Evolutionary conservation across 1,284 basidiomycete genomes (phyloP).

Genomic region (Somion occarium): DNA sequence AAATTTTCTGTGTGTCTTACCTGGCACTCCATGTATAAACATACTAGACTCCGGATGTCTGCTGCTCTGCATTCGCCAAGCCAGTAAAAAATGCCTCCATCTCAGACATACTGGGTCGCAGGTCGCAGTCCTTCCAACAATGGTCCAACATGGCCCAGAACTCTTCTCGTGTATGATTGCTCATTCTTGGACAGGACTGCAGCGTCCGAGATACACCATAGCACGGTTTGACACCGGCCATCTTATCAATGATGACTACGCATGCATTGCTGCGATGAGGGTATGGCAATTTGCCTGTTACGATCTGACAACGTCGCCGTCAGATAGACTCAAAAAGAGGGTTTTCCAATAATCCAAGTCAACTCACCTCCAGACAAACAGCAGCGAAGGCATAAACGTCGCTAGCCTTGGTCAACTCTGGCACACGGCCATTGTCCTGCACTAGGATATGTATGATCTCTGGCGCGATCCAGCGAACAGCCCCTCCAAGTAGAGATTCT

Average conservation of each 20-base stretch:
- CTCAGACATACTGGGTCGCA: constrained; percentile 27
- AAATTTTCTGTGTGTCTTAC: too few species aligned
- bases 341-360: not conserved
- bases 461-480: constrained; percentile 45
- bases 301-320: constrained; percentile 30
- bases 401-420: constrained; percentile 42
- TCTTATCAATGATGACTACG: constrained; percentile 48
- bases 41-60: too few species aligned
- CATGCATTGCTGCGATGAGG: constrained; percentile 41
- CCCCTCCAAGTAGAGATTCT: constrained; percentile 49
- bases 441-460: constrained; percentile 34
- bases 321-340: not conserved
- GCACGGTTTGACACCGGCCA: constrained; percentile 44
- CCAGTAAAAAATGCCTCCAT: constrained; percentile 11
- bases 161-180: constrained; percentile 9
- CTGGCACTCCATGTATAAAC: too few species aligned
- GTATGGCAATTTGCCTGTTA: constrained; percentile 47
- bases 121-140: constrained; percentile 39
- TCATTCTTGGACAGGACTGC: constrained; percentile 14
- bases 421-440: constrained; percentile 34
- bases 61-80: constrained; percentile 4
- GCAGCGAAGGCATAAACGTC: constrained; percentile 56
- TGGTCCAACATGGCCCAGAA: constrained; percentile 38
- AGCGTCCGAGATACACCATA: constrained; percentile 16
- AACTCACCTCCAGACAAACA: constrained; percentile 49